These are phyloP conservation scores for Heterobasidion occidentale DNA, from an alignment of 1,284 basidiomycete species.

Conservation along the genomic window DNA sequence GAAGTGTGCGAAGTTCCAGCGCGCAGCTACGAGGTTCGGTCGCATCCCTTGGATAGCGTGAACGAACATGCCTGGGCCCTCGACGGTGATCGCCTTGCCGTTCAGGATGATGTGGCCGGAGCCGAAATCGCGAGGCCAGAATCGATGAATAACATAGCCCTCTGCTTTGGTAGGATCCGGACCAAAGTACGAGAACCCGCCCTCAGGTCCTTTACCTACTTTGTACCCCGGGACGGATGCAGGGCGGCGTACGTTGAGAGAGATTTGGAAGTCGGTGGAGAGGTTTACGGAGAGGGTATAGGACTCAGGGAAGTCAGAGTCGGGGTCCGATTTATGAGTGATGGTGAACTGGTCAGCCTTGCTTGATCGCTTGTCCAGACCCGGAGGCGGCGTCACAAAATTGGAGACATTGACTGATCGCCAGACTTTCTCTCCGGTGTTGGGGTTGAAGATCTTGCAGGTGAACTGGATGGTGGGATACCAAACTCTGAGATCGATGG, in stretches of 20 bases:
- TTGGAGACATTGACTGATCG: conserved; percentile 86
- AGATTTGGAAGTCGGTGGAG: conserved; percentile 75
- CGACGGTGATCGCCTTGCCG: conserved; percentile 59
- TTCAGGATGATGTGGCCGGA: conserved; percentile 69
- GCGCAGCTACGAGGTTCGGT: conserved; percentile 85
- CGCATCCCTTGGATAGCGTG: conserved; percentile 99
- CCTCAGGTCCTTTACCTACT: conserved; percentile 80
- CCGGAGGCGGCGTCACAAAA: conserved; percentile 70
- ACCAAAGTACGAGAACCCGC: conserved; percentile 91
- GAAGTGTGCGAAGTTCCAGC: conserved; percentile 98
- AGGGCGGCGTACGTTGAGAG: conserved; percentile 68
- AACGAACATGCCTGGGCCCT: conserved; percentile 87
- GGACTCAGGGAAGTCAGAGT: conserved; percentile 60
- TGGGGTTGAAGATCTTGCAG: conserved; percentile 85
- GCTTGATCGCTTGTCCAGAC: conserved; percentile 80
- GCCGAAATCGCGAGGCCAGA: conserved; percentile 75
- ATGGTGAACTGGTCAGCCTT: conserved; percentile 89
- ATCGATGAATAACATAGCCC: conserved; percentile 87
- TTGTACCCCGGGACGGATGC: conserved; percentile 83
- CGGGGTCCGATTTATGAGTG: conserved; percentile 58
- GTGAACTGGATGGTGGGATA: conserved; percentile 95
- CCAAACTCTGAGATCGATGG: conserved; percentile 55
- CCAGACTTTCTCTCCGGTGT: conserved; percentile 76
- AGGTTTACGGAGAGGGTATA: conserved; percentile 83
- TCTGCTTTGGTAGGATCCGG: conserved; percentile 67